These are phyloP conservation scores for Plantago ovata DNA, from an alignment of 257 asterid species.

Conservation along the genomic window DNA sequence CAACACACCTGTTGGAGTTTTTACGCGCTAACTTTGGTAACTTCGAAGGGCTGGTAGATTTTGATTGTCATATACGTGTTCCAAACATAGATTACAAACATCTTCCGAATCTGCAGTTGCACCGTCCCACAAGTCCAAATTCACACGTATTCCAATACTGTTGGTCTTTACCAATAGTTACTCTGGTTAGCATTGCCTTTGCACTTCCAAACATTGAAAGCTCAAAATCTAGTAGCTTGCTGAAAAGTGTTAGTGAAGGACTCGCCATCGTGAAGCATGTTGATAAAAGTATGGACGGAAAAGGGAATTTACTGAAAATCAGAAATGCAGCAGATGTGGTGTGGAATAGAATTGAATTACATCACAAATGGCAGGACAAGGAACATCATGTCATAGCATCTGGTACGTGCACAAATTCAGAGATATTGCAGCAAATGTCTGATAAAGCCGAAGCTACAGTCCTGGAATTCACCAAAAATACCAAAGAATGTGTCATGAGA, in stretches of 20 bases:
- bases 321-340: constrained; percentile 26
- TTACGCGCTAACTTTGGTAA: constrained; percentile 16
- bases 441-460: constrained; percentile 2
- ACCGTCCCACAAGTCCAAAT: constrained; percentile 25
- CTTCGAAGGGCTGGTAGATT: constrained; percentile 31
- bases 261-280: constrained; percentile 18
- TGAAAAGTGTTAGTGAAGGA: constrained; percentile 29
- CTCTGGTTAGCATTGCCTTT: constrained; percentile 35
- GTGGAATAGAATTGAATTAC: constrained; percentile 26
- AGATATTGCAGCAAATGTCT: background rate
- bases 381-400: constrained; percentile 2
- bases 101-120: too few species aligned
- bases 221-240: constrained; percentile 3
- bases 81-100: too few species aligned
- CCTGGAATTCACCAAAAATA: background rate
- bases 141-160: constrained; percentile 31
- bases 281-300: constrained; percentile 24
- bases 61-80: constrained; percentile 15
- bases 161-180: constrained; percentile 40
- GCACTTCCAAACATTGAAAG: constrained; percentile 35
- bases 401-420: constrained; percentile 6
- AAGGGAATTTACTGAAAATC: constrained; percentile 6
- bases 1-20: constrained; percentile 21
- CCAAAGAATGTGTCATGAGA: background rate
- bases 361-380: constrained; percentile 25